Percentiles rank a stretch among this genome's conserved stretches.
Evolutionary conservation across 441 rosid species (phyloP).

Genomic region (Hura crepitans): DNA sequence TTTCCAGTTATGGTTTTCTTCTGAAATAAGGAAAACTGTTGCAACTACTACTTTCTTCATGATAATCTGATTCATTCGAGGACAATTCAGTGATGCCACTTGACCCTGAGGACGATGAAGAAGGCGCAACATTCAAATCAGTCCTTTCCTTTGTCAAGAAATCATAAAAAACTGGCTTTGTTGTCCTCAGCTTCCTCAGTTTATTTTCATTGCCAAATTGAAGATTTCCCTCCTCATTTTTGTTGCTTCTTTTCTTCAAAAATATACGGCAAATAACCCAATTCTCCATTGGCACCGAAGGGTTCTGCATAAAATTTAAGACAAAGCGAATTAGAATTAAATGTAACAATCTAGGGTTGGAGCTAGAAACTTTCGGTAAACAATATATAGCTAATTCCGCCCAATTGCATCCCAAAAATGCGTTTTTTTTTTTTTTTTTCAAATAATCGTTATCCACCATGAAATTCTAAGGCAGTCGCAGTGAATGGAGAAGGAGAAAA

Average conservation of each 20-base stretch:
- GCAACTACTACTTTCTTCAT: constrained; percentile 73
- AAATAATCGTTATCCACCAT: no score
- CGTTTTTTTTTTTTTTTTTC: no score
- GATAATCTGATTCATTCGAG: constrained; percentile 43
- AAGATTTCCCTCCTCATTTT: constrained; percentile 42
- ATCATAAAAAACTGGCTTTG: constrained; percentile 67
- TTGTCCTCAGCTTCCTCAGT: constrained; percentile 31
- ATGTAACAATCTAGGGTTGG: not conserved
- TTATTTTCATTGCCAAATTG: constrained; percentile 30
- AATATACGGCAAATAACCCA: constrained; percentile 96
- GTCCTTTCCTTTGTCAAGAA: constrained; percentile 58
- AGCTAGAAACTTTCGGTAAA: no score
- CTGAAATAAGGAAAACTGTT: constrained; percentile 49
- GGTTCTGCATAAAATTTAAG: constrained; percentile 34
- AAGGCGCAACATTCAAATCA: constrained; percentile 62
- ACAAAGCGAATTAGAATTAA: constrained; percentile 8
- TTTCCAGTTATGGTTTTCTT: constrained; percentile 50
- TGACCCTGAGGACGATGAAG: constrained; percentile 57
- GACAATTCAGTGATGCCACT: constrained; percentile 31
- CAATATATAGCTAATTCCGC: no score
- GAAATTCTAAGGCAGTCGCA: no score
- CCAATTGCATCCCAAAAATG: no score
- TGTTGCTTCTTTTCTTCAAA: constrained; percentile 64
- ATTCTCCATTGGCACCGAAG: constrained; percentile 45
- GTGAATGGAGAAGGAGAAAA: no score